phyloP scores from a whole-genome alignment of 2,329 filamentous ascomycete genomes.

The Colletotrichum echinochloae region DNA sequence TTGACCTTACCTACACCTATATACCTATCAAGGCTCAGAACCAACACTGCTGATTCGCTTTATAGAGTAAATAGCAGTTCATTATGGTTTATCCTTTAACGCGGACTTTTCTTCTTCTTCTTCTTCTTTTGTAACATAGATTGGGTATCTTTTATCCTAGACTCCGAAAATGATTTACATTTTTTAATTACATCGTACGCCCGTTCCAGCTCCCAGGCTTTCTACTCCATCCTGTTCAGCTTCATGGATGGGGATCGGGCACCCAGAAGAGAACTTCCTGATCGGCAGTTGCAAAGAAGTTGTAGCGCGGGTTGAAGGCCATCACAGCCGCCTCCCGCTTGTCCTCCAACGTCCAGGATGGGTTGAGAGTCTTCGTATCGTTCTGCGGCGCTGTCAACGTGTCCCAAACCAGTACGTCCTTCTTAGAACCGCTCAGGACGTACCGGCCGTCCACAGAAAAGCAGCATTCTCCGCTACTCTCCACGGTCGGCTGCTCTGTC shows the following conservation, averaged over 20 bases:
- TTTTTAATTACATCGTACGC: constrained; percentile 3
- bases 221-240: neutral
- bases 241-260: constrained; percentile 71
- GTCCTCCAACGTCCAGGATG: constrained; percentile 73
- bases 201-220: neutral
- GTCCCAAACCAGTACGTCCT: constrained; percentile 90
- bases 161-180: constrained; percentile 29
- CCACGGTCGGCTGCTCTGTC: constrained; percentile 54
- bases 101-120: no score
- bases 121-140: neutral
- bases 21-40: neutral
- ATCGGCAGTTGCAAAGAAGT: constrained; percentile 91
- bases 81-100: neutral
- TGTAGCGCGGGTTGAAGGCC: constrained; percentile 90
- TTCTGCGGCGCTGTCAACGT: constrained; percentile 65
- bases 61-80: neutral
- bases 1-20: no score
- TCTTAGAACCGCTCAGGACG: constrained; percentile 81
- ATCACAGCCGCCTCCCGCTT: constrained; percentile 79
- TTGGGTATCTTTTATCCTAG: constrained; percentile 36
- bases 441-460: constrained; percentile 92
- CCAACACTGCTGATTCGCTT: neutral
- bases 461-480: constrained; percentile 82
- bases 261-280: constrained; percentile 85
- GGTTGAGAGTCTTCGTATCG: constrained; percentile 70